Conservation (phyloP, 2,329 filamentous ascomycete genomes). For the Penicillium sp. region DNA sequence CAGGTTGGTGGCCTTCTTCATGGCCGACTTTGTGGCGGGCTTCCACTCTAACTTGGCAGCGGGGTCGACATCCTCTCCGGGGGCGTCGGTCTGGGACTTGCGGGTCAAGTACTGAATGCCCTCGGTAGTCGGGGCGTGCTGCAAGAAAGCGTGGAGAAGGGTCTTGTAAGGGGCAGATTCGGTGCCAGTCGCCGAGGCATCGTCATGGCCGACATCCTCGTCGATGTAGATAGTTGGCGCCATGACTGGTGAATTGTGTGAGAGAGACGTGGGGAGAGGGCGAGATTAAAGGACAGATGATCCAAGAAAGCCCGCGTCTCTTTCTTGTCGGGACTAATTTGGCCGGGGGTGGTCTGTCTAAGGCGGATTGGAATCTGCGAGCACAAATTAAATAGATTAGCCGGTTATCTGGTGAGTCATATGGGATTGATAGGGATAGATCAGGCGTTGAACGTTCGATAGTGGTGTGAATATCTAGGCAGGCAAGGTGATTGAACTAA, state of each 20-base stretch:
- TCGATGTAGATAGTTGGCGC: slow-evolving; percentile 69
- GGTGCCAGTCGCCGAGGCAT: slow-evolving; percentile 65
- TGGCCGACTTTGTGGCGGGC: slow-evolving; percentile 75
- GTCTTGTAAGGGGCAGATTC: slow-evolving; percentile 79
- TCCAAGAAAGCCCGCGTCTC: slow-evolving; percentile 1
- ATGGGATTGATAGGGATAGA: not conserved
- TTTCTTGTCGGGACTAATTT: not conserved
- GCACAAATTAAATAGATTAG: slow-evolving; percentile 8
- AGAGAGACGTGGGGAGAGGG: not conserved
- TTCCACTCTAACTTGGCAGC: slow-evolving; percentile 72
- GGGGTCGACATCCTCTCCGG: slow-evolving; percentile 65
- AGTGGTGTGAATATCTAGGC: not conserved
- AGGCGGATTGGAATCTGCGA: slow-evolving; percentile 6
- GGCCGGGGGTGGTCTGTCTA: not conserved
- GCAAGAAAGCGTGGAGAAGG: slow-evolving; percentile 74
- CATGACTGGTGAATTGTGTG: slow-evolving; percentile 26
- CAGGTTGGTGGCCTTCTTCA: slow-evolving; percentile 80
- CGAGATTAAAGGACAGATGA: not conserved
- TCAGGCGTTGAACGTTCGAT: not conserved
- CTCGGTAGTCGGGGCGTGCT: slow-evolving; percentile 61
- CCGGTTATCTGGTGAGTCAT: slow-evolving; percentile 23
- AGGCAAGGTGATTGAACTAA: not conserved
- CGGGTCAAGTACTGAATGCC: slow-evolving; percentile 66
- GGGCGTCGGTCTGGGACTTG: slow-evolving; percentile 64
- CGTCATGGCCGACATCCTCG: slow-evolving; percentile 75